Conservation (phyloP, 371 early-diverging fungal species). For the Lichtheimia hyalospora region DNA sequence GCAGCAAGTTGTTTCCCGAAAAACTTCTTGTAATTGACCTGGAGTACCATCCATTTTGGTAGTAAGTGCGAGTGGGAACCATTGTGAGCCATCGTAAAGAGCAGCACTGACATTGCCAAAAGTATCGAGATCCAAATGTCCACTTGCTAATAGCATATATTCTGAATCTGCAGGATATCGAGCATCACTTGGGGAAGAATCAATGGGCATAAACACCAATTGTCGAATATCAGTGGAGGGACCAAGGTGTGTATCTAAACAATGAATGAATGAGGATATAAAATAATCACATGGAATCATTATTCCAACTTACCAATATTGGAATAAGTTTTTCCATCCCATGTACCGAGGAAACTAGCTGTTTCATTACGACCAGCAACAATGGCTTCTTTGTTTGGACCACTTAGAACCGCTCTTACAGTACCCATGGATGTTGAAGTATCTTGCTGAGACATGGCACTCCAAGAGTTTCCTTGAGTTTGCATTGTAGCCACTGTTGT, state of each 20-base stretch:
- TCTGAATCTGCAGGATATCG: constrained; percentile 30
- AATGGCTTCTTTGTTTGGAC: constrained; percentile 20
- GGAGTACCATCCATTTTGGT: constrained; percentile 23
- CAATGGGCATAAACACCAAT: constrained; percentile 34
- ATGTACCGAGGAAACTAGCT: constrained; percentile 15
- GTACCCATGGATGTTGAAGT: constrained; percentile 12
- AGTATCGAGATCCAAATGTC: constrained; percentile 42
- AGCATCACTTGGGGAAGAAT: constrained; percentile 5
- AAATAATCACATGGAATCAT: background rate
- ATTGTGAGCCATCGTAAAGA: constrained; percentile 59
- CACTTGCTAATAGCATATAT: constrained; percentile 52
- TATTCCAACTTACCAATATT: constrained; percentile 11
- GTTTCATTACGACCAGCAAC: constrained; percentile 27
- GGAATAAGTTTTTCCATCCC: constrained; percentile 18
- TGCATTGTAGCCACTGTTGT: constrained; percentile 33
- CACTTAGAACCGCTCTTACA: constrained; percentile 23
- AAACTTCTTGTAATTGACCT: constrained; percentile 24
- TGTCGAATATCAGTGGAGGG: constrained; percentile 24
- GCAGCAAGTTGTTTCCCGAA: constrained; percentile 28
- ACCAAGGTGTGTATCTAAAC: constrained; percentile 17
- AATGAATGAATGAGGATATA: background rate
- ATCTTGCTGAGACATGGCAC: constrained; percentile 16
- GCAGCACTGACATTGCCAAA: constrained; percentile 58
- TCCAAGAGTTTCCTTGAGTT: constrained; percentile 26
- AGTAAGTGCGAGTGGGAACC: constrained; percentile 67